Base-by-base conservation (phyloP, 2,329 filamentous ascomycete genomes). In the Trichoderma afroharzianum region DNA sequence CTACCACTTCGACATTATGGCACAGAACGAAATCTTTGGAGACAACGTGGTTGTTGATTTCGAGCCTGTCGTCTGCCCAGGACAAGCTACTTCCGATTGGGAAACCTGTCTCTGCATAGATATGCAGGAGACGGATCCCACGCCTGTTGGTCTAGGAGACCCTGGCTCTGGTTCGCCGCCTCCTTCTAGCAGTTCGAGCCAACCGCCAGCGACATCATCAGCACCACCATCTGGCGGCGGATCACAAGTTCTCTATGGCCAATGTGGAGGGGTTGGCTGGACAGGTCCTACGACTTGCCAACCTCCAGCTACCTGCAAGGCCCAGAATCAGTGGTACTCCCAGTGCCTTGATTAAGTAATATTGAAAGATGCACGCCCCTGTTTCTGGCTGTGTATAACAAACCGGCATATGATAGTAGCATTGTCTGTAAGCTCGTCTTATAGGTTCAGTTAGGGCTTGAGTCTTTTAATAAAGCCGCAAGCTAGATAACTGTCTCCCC, bases 181-280 rank as follows among this genome's bases (percentile, higher is more conserved):
- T 32, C 64, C 64, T 12, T 26, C 53, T 9, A 33, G 64, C 18
- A 47, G 43, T 21, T 47, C 43, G 26, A 47, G 53, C 26, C n/a
- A 4, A 26, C 64, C 53, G 21, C 53, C 64, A 24, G 50, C 64
- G 26, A 59, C 53, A 12, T 43, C 64, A 58, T 43, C 64, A 24
- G 9, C 33, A 24, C 53, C 64, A n/a, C 64, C 64, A 47, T 47
- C 64, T 2, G 36, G 64, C 33, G 55, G 64, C 14, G 64, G 53
- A 11, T 12, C 18, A 32, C 64, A 68, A 59, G 30, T 36, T 12
- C 64, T 70, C 68, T 83, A 76, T 66, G 80, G 76, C 7, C 81
- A 83, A 75, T 84, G 82, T 61, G 82, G 81, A 28, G 82, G 83
- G 6, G 68, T n/a, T 53, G 77, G 76, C 28, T 84, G 75, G 73